Evolutionary conservation across 164 flowering plant species (phyloP).

Genomic region (Echeveria elegans): DNA sequence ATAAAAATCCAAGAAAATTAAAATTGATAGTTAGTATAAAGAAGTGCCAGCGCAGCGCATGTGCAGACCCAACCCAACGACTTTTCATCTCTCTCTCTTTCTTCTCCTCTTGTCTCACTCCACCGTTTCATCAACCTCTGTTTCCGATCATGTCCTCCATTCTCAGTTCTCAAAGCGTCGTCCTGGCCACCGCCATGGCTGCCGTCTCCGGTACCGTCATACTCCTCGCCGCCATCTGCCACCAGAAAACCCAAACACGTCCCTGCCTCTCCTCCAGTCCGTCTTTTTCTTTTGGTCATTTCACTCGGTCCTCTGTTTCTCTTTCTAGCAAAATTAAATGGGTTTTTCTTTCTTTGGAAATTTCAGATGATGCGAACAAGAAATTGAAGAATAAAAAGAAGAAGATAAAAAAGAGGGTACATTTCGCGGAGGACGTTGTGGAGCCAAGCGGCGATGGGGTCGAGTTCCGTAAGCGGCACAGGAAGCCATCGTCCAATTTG

Average conservation of each 20-base stretch:
- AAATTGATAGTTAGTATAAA: too few species aligned
- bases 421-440: slow-evolving; percentile 66
- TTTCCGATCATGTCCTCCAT: slow-evolving; percentile 37
- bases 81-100: too few species aligned
- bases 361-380: slow-evolving; percentile 26
- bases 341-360: neutral
- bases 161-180: slow-evolving; percentile 47
- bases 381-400: neutral
- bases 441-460: slow-evolving; percentile 48
- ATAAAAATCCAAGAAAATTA: too few species aligned
- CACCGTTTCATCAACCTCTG: too few species aligned
- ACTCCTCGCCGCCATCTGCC: slow-evolving; percentile 47
- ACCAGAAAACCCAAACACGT: slow-evolving; percentile 29
- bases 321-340: too few species aligned
- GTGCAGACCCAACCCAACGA: too few species aligned
- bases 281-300: too few species aligned
- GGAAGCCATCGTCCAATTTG: neutral
- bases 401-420: slow-evolving; percentile 63
- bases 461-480: slow-evolving; percentile 26
- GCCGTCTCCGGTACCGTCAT: slow-evolving; percentile 64
- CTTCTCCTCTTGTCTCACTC: too few species aligned
- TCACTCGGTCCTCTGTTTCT: slow-evolving; percentile 3
- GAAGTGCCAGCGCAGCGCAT: too few species aligned
- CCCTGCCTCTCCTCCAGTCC: neutral
- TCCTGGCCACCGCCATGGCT: slow-evolving; percentile 72